These are phyloP conservation scores for Leccinellum rugosiceps DNA, from an alignment of 768 basidiomycete genomes.

Conservation along the genomic window DNA sequence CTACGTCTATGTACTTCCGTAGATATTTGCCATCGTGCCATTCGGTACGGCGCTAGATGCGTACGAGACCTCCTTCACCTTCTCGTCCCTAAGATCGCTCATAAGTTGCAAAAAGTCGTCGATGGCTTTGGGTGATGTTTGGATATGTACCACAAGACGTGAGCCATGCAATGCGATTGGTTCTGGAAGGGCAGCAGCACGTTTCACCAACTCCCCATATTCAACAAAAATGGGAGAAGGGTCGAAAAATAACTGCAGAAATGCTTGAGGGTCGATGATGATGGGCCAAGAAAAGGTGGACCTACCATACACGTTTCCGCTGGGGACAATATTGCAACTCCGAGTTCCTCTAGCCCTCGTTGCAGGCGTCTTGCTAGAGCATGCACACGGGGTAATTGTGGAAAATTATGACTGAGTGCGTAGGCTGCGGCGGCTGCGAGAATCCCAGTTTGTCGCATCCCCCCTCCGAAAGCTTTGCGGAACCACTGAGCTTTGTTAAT, in stretches of 20 bases:
- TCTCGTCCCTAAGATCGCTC: slow-evolving; percentile 62
- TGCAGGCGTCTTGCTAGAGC: slow-evolving; percentile 69
- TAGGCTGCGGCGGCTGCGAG: slow-evolving; percentile 83
- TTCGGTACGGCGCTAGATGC: neutral
- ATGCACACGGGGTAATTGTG: slow-evolving; percentile 72
- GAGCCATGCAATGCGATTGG: slow-evolving; percentile 69
- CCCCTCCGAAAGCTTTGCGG: slow-evolving; percentile 92
- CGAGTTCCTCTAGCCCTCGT: slow-evolving; percentile 65
- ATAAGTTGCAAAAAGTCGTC: slow-evolving; percentile 74
- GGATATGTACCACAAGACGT: slow-evolving; percentile 87
- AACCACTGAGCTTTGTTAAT: slow-evolving; percentile 82
- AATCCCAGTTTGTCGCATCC: slow-evolving; percentile 90
- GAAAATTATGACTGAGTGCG: slow-evolving; percentile 81
- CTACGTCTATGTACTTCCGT: slow-evolving; percentile 1
- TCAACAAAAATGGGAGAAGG: slow-evolving; percentile 66
- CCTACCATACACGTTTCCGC: slow-evolving; percentile 92
- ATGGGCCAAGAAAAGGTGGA: neutral
- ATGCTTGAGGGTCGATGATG: neutral
- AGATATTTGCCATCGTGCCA: slow-evolving; percentile 2
- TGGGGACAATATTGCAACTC: slow-evolving; percentile 63
- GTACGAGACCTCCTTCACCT: slow-evolving; percentile 46
- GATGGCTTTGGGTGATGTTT: slow-evolving; percentile 75
- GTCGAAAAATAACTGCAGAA: slow-evolving; percentile 74
- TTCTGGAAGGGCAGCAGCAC: slow-evolving; percentile 57
- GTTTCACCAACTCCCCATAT: slow-evolving; percentile 63